These are phyloP conservation scores for Fusarium sp. DNA, from an alignment of 2,329 filamentous ascomycete genomes.

Conservation along the genomic window DNA sequence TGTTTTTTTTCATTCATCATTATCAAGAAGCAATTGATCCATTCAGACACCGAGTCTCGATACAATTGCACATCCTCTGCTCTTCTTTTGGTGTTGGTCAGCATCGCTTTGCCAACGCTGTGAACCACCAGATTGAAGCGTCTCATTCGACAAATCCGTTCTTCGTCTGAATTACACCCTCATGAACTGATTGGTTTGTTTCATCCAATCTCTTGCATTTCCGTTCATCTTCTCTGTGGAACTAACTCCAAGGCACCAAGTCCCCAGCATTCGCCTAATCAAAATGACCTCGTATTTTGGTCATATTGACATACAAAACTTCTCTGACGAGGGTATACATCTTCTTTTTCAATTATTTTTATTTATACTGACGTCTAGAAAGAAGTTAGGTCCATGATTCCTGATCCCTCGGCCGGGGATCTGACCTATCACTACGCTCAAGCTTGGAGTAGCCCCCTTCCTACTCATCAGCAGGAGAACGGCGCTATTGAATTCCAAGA, in stretches of 20 bases:
- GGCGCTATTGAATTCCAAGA: neutral
- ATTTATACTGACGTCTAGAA: neutral
- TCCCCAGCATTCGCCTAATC: neutral
- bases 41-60: neutral
- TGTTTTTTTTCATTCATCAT: neutral
- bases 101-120: no score
- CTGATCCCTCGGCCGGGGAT: neutral
- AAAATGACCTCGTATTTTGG: slow-evolving; percentile 18
- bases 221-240: neutral
- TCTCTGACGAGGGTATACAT: slow-evolving; percentile 11
- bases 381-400: neutral
- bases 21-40: neutral
- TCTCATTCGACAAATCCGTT: neutral
- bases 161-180: neutral
- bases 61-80: neutral
- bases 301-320: slow-evolving; percentile 10
- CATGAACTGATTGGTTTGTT: neutral
- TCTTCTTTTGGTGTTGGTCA: neutral
- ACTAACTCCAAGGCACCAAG: neutral
- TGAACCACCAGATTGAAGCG: neutral
- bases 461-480: neutral
- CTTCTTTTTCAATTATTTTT: neutral
- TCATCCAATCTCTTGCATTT: neutral
- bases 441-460: neutral
- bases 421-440: neutral